Conservation (phyloP, 306 rosid species). For the Hippophae gyantsensis region DNA sequence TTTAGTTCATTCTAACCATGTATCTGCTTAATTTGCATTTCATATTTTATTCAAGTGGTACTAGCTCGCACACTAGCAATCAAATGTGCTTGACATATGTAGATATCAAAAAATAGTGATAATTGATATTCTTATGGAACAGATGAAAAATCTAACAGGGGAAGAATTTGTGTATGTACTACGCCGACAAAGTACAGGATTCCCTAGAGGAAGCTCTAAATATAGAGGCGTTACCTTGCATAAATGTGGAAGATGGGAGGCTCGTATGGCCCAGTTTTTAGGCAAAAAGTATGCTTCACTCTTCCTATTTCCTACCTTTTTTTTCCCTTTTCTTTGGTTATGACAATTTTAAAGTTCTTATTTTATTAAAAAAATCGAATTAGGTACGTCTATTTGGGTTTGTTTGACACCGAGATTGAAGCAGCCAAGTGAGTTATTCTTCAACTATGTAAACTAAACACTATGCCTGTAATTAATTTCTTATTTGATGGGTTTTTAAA, state of each 20-base stretch:
- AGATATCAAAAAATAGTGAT: too few species aligned
- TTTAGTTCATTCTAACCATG: too few species aligned
- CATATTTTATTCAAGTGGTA: too few species aligned
- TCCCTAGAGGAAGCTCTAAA: constrained; percentile 96
- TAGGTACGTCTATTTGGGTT: constrained; percentile 91
- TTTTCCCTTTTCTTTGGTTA: background rate
- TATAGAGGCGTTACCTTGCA: constrained; percentile 98
- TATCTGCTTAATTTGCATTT: too few species aligned
- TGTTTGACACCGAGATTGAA: constrained; percentile 90
- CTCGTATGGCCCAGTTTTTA: constrained; percentile 93
- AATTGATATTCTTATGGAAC: background rate
- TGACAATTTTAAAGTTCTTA: background rate
- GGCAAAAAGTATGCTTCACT: constrained; percentile 65
- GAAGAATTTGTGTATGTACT: constrained; percentile 99
- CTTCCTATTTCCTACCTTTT: background rate
- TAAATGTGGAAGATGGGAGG: constrained; percentile 99
- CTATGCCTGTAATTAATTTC: background rate
- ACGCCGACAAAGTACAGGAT: constrained; percentile 98
- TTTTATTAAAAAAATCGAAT: constrained; percentile 17
- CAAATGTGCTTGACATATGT: too few species aligned
- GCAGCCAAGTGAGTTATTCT: constrained; percentile 67
- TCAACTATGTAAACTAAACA: background rate
- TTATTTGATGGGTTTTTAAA: background rate
- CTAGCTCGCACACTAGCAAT: too few species aligned
- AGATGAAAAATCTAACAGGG: constrained; percentile 91